Evolutionary conservation across 1,284 basidiomycete genomes (phyloP).

Genomic region (Irpex sp.): DNA sequence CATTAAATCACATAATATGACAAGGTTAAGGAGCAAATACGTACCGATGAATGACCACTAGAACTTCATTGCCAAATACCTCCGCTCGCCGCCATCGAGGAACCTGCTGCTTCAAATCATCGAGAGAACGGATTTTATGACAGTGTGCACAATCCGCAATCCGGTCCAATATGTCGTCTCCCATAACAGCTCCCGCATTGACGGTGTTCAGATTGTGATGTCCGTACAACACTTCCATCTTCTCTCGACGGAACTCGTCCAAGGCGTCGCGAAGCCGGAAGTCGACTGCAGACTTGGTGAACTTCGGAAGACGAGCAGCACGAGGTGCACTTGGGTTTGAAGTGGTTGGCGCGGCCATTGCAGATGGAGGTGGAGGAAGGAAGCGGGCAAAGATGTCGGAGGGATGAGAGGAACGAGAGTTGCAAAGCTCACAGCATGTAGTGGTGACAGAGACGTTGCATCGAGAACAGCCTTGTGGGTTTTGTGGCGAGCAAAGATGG

Average conservation of each 20-base stretch:
- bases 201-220: neutral
- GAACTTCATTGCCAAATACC: constrained; percentile 1
- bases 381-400: neutral
- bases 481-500: neutral
- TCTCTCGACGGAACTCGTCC: constrained; percentile 4
- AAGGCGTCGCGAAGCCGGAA: neutral
- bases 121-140: constrained; percentile 10
- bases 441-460: neutral
- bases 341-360: neutral
- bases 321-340: neutral
- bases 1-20: neutral
- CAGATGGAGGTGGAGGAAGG: neutral
- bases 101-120: constrained; percentile 7
- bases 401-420: neutral
- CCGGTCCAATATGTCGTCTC: constrained; percentile 16
- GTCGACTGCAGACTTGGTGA: neutral
- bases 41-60: neutral
- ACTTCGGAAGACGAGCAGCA: neutral
- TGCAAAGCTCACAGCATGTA: constrained; percentile 2
- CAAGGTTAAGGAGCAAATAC: neutral
- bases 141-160: constrained; percentile 22
- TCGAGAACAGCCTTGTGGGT: neutral
- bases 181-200: constrained; percentile 17
- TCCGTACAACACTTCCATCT: neutral
- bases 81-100: neutral